These are phyloP conservation scores for Trametes polyzona DNA, from an alignment of 1,284 basidiomycete genomes.

Conservation along the genomic window DNA sequence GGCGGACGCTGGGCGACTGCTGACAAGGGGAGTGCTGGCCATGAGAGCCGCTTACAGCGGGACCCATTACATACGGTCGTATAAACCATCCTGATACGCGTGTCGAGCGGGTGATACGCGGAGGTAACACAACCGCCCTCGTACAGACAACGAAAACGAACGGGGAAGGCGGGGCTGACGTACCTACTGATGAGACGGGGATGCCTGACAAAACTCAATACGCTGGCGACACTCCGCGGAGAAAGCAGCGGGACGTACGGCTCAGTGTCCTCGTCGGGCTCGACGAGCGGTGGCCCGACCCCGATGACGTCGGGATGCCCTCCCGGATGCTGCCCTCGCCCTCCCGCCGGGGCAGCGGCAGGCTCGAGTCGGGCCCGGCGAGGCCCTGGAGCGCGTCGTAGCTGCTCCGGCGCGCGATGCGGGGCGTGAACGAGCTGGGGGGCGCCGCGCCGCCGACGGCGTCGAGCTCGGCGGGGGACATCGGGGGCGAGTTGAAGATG, in stretches of 20 bases:
- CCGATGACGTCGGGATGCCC: slow-evolving; percentile 60
- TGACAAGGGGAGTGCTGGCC: too few species aligned
- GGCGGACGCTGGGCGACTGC: neutral
- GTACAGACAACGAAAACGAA: neutral
- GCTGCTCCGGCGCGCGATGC: slow-evolving; percentile 63
- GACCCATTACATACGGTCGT: too few species aligned
- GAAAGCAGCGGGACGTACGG: slow-evolving; percentile 54
- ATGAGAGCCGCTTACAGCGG: too few species aligned
- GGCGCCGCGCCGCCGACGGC: slow-evolving; percentile 30
- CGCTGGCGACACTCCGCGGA: slow-evolving; percentile 18
- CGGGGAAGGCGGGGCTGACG: slow-evolving; percentile 3
- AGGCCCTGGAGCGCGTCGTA: slow-evolving; percentile 71
- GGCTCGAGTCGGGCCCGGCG: slow-evolving; percentile 72
- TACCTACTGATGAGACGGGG: slow-evolving; percentile 79
- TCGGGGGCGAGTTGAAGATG: slow-evolving; percentile 44
- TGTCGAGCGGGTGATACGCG: too few species aligned
- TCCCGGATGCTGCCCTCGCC: slow-evolving; percentile 61
- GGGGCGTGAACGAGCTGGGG: slow-evolving; percentile 40
- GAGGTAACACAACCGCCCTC: too few species aligned
- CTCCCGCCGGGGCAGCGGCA: slow-evolving; percentile 70
- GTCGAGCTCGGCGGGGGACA: slow-evolving; percentile 37
- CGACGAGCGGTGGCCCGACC: slow-evolving; percentile 53
- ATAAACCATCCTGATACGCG: too few species aligned
- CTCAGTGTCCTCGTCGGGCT: slow-evolving; percentile 80
- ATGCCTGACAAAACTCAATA: slow-evolving; percentile 56